phyloP scores from a whole-genome alignment of 2,329 filamentous ascomycete species.

The Harringtonia lauricola region DNA sequence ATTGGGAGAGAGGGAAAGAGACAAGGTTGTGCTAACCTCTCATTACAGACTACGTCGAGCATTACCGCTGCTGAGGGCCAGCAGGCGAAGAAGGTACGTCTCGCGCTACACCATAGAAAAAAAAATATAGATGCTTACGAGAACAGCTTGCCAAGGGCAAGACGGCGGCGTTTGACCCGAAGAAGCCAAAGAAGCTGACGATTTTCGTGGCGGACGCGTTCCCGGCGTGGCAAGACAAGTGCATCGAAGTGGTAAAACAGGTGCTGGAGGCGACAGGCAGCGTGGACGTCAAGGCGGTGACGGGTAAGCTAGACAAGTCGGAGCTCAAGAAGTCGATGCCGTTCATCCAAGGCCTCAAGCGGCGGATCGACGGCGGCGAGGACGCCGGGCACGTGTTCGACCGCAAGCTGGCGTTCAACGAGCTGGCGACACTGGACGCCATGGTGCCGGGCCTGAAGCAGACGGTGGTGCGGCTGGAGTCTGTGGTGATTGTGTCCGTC shows the following conservation, averaged over 20 bases:
- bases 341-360: slow-evolving; percentile 83
- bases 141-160: slow-evolving; percentile 81
- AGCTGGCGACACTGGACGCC: slow-evolving; percentile 74
- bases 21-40: neutral
- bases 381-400: slow-evolving; percentile 60
- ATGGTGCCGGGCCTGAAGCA: slow-evolving; percentile 40
- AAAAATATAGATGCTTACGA: too few relatives aligned
- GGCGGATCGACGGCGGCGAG: slow-evolving; percentile 63
- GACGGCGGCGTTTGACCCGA: slow-evolving; percentile 72
- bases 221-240: slow-evolving; percentile 86
- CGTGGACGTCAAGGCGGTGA: slow-evolving; percentile 68
- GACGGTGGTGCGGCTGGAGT: slow-evolving; percentile 39
- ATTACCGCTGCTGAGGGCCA: slow-evolving; percentile 15
- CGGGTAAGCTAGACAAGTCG: slow-evolving; percentile 66
- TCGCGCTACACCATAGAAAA: neutral
- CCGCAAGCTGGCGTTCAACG: slow-evolving; percentile 75
- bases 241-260: slow-evolving; percentile 67
- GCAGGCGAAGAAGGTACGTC: slow-evolving; percentile 9
- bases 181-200: slow-evolving; percentile 82
- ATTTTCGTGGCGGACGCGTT: slow-evolving; percentile 73
- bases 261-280: slow-evolving; percentile 8
- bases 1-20: neutral
- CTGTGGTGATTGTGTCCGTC: slow-evolving; percentile 62
- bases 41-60: slow-evolving; percentile 9
- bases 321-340: slow-evolving; percentile 99